Evolutionary conservation across 2,329 filamentous ascomycete species (phyloP), one percentile per base, ranked within the genome.

Genomic region (Diaporthe sp.): DNA sequence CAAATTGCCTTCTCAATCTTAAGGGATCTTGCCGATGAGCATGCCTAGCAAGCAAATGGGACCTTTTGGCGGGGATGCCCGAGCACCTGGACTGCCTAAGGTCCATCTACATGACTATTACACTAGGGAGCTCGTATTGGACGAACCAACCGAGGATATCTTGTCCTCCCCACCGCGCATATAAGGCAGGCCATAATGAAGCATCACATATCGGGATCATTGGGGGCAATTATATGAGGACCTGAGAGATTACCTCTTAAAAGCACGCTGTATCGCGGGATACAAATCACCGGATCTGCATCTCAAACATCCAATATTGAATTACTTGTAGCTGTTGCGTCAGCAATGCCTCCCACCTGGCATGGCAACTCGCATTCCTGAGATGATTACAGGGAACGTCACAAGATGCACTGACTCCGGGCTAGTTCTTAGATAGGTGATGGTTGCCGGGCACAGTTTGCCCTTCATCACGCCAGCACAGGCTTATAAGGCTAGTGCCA

Each of bases 201-300:
- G 8, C 7, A 8, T 17, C 7, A 49, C 44, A 4, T 49, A 1
- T 44, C 1, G 6, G 0, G 2, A 1, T 19, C 4, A 44, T 17
- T 1, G 17, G 44, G 0, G 1, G 44, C 8, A 22, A 13, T 0
- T 12, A 4, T 12, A 3, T 0, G 4, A 39, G 3, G 12, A 39
- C 1, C 37, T 39, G 37, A 39, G 37, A 39, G 1, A 1, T 4
- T 7, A 17, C 0, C 3, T 4, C 7, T 17, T 8, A 4, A 19
- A 19, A 44, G 0, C 8, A 44, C 0, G 15, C 7, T 19, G 1
- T 7, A 17, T 19, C 42, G 1, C 2, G 42, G 17, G 42, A 6
- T 7, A 44, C 15, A 6, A 19, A 17, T 19, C 42, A 44, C 17
- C 42, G 19, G 42, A 39, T 39, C 37, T n/a, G n/a, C n/a, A n/a